Percentiles rank a stretch among this genome's conserved stretches.
Evolutionary conservation across 208 protist species (phyloP).

Genomic region (Angomonas deanei): DNA sequence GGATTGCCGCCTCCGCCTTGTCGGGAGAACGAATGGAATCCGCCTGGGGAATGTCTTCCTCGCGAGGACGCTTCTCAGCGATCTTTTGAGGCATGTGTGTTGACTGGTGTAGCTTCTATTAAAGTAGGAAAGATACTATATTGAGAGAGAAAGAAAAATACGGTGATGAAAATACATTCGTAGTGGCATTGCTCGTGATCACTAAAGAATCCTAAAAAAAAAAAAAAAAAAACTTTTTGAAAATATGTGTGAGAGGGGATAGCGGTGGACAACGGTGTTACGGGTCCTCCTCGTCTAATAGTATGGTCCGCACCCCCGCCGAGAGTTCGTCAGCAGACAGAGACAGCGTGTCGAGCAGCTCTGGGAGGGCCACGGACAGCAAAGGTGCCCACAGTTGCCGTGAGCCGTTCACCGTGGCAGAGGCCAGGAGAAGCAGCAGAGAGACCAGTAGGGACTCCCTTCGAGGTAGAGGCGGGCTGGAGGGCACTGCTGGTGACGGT

Average conservation of each 20-base stretch:
- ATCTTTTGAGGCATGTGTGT: conserved; percentile 8
- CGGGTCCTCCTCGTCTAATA: conserved; percentile 26
- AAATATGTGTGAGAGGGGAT: neutral
- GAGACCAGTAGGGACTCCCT: conserved; percentile 13
- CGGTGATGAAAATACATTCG: too few relatives aligned
- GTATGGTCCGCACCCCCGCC: conserved; percentile 35
- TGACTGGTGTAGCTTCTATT: neutral
- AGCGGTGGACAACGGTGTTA: neutral
- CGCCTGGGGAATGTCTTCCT: too few relatives aligned
- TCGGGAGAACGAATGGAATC: too few relatives aligned
- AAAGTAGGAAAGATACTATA: neutral
- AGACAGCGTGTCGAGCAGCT: conserved; percentile 36
- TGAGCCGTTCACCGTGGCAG: conserved; percentile 7
- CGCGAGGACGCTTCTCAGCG: conserved; percentile 13
- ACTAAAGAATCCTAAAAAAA: neutral
- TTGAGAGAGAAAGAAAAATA: too few relatives aligned
- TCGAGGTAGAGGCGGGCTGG: neutral
- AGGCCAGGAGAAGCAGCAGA: conserved; percentile 15
- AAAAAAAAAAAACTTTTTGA: neutral
- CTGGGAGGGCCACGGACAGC: too few relatives aligned
- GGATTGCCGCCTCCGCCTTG: neutral
- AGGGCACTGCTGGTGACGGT: neutral
- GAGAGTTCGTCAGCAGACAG: conserved; percentile 26
- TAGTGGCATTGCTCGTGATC: too few relatives aligned
- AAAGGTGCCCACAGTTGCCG: conserved; percentile 17